A percentile compares a stretch with the other conserved stretches of the same genome.
Conservation (phyloP, 805 yeast genomes). For the Isabelozyma rhagii region DNA sequence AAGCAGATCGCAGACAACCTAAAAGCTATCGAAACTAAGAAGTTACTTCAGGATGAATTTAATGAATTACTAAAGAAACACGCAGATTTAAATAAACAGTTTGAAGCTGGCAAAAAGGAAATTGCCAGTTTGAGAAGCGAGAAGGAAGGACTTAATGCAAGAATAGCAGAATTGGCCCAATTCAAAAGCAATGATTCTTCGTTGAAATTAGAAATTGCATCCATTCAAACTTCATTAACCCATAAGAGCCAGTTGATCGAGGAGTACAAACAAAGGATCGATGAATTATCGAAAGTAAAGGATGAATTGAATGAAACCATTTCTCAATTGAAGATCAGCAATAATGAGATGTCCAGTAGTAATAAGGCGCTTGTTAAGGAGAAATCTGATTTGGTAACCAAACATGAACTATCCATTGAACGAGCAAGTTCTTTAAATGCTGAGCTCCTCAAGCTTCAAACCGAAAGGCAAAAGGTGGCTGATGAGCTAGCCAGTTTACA, state of each 20-base stretch:
- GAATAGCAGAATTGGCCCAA: conserved; percentile 25
- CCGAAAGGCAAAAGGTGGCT: conserved; percentile 38
- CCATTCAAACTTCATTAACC: conserved; percentile 40
- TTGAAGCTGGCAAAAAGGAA: conserved; percentile 17
- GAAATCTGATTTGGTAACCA: conserved; percentile 38
- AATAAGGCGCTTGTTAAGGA: conserved; percentile 34
- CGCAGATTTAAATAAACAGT: conserved; percentile 13
- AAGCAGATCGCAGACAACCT: conserved; percentile 3
- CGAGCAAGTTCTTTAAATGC: conserved; percentile 26
- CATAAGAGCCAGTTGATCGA: conserved; percentile 43
- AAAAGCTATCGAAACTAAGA: conserved; percentile 6
- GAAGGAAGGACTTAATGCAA: conserved; percentile 34
- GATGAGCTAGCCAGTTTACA: conserved; percentile 39
- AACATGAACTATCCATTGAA: conserved; percentile 38
- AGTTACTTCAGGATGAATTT: conserved; percentile 13
- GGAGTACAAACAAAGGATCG: conserved; percentile 34
- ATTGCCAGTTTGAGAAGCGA: conserved; percentile 25
- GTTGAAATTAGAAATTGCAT: conserved; percentile 47
- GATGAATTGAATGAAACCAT: conserved; percentile 35
- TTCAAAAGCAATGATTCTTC: conserved; percentile 40
- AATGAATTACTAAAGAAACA: conserved; percentile 16
- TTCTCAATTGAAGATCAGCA: conserved; percentile 38
- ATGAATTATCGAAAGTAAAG: conserved; percentile 36
- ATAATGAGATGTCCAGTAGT: conserved; percentile 35
- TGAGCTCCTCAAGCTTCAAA: conserved; percentile 39